Percentiles rank a stretch among this genome's conserved stretches.
Evolutionary conservation across 352 stramenopile species (phyloP).

Genomic region (Pythium aquatile): DNA sequence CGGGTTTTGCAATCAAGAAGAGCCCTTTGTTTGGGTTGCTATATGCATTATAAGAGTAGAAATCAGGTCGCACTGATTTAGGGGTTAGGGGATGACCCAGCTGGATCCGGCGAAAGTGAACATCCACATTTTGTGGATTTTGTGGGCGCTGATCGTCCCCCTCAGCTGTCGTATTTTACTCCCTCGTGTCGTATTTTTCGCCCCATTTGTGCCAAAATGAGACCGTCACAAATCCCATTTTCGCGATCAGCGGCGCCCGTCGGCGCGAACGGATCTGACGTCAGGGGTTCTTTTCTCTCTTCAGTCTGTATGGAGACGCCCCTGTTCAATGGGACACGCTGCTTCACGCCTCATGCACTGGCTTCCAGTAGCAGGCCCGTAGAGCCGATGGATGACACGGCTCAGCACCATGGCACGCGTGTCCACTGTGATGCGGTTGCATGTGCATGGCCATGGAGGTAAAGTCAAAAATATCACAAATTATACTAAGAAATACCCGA

Average conservation of each 20-base stretch:
- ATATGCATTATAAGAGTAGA: neutral
- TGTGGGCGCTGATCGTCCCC: neutral
- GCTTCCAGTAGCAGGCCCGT: too few relatives aligned
- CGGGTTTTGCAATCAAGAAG: neutral
- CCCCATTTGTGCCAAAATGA: neutral
- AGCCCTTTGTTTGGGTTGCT: neutral
- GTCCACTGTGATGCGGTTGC: neutral
- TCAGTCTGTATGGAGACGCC: neutral
- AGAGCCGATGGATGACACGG: too few relatives aligned
- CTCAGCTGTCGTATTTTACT: neutral
- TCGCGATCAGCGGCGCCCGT: neutral
- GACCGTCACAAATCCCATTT: neutral
- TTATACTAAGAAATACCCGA: constrained; percentile 9
- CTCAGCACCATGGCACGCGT: neutral
- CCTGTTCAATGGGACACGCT: neutral
- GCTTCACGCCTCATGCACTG: neutral
- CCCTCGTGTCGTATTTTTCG: neutral
- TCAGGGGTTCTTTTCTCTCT: neutral
- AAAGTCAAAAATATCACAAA: constrained; percentile 4
- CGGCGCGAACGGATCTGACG: neutral
- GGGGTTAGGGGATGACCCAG: neutral
- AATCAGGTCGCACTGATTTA: constrained; percentile 4
- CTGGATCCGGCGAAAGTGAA: neutral
- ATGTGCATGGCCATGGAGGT: neutral
- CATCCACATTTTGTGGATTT: neutral